These are phyloP conservation scores for Hysterangium stoloniferum DNA, from an alignment of 768 basidiomycete species.

Conservation along the genomic window DNA sequence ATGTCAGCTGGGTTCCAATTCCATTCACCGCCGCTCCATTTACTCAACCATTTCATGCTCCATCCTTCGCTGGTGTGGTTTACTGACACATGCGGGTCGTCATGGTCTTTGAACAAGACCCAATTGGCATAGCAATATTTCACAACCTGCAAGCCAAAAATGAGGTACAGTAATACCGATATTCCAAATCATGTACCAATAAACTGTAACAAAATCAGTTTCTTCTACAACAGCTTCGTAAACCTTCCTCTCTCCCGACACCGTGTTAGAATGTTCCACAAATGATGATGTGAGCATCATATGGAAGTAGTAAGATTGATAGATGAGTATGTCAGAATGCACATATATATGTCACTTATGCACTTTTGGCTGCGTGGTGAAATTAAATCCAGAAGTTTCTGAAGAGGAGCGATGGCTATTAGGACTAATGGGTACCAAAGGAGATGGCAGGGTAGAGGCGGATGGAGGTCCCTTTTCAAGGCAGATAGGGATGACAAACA, in stretches of 20 bases:
- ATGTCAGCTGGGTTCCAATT: too few species aligned
- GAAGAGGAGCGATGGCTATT: constrained; percentile 28
- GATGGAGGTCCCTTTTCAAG: constrained; percentile 41
- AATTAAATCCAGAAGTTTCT: constrained; percentile 35
- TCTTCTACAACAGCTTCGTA: constrained; percentile 66
- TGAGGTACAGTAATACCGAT: not conserved
- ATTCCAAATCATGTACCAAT: not conserved
- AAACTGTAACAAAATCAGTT: constrained; percentile 63
- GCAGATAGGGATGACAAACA: too few species aligned
- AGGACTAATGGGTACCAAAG: constrained; percentile 25
- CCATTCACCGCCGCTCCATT: constrained; percentile 36
- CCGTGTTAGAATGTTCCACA: constrained; percentile 38
- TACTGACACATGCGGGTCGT: constrained; percentile 60
- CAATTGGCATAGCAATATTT: constrained; percentile 74
- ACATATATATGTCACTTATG: constrained; percentile 71
- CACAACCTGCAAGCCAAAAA: constrained; percentile 52
- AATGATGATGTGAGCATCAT: constrained; percentile 69
- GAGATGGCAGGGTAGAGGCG: constrained; percentile 22
- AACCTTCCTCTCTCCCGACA: constrained; percentile 44
- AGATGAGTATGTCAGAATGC: constrained; percentile 65
- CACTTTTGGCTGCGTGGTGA: too few species aligned
- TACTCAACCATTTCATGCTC: constrained; percentile 49
- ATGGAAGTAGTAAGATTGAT: constrained; percentile 71
- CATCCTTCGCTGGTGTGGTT: constrained; percentile 61
- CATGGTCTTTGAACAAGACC: constrained; percentile 60